phyloP scores from a whole-genome alignment of 345 rosid species.

The Physaria fendleri region DNA sequence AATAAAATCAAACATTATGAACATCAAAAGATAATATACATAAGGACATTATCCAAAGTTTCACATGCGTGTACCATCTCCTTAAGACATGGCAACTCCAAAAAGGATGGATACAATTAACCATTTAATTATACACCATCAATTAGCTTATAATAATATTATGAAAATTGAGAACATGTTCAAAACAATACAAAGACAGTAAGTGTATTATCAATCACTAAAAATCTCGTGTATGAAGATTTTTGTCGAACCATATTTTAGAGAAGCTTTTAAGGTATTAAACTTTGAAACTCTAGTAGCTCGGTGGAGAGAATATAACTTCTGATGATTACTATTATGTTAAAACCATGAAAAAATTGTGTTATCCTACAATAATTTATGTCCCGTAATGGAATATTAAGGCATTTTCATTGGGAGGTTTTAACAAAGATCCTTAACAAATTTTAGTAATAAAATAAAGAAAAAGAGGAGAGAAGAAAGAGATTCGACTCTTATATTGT shows the following conservation, averaged over 20 bases:
- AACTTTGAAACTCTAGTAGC: neutral
- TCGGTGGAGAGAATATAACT: no score
- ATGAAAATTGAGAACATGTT: conserved; percentile 1
- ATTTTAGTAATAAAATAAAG: no score
- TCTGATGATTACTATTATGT: no score
- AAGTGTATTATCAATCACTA: neutral
- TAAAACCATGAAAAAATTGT: no score
- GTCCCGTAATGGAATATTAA: no score
- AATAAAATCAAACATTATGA: neutral
- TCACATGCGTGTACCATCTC: neutral
- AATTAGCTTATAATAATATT: neutral
- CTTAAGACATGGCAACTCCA: conserved; percentile 10
- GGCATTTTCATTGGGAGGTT: no score
- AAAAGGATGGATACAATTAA: conserved; percentile 20
- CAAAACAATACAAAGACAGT: conserved; percentile 1
- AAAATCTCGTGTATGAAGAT: conserved; percentile 1
- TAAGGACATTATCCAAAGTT: neutral
- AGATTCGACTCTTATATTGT: no score
- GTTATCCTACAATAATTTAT: no score
- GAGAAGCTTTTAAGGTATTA: neutral
- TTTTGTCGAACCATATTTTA: neutral
- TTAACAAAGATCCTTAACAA: no score
- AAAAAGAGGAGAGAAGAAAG: no score
- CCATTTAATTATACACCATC: neutral
- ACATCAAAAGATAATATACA: neutral